These are phyloP conservation scores for Ustanciosporium gigantosporum DNA, from an alignment of 1,284 basidiomycete genomes.

Conservation along the genomic window DNA sequence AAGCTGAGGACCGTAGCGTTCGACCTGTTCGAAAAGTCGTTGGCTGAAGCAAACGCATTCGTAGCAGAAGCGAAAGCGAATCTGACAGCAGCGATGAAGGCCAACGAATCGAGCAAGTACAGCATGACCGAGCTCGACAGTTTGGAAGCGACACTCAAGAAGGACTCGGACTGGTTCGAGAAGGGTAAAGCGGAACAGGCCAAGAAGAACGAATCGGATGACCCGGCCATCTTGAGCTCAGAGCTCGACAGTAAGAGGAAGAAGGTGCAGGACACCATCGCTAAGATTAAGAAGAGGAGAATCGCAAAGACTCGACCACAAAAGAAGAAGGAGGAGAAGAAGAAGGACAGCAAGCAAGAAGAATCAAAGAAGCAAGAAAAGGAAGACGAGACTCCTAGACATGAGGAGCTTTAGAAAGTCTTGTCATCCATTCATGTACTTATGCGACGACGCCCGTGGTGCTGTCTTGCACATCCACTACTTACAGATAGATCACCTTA, in stretches of 20 bases:
- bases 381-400: background rate
- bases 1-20: slow-evolving; percentile 71
- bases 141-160: slow-evolving; percentile 40
- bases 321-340: slow-evolving; percentile 19
- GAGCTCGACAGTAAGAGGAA: slow-evolving; percentile 56
- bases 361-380: background rate
- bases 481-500: no score
- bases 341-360: slow-evolving; percentile 1
- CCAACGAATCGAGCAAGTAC: slow-evolving; percentile 52
- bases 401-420: slow-evolving; percentile 1
- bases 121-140: slow-evolving; percentile 55
- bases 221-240: slow-evolving; percentile 50
- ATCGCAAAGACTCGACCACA: slow-evolving; percentile 54
- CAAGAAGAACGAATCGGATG: slow-evolving; percentile 44
- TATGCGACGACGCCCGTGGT: background rate
- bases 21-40: slow-evolving; percentile 71
- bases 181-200: slow-evolving; percentile 49
- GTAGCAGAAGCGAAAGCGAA: slow-evolving; percentile 75
- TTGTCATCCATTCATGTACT: background rate
- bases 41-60: slow-evolving; percentile 71
- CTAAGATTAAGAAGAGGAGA: slow-evolving; percentile 50
- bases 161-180: slow-evolving; percentile 56
- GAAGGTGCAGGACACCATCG: slow-evolving; percentile 50
- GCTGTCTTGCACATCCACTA: no score
- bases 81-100: slow-evolving; percentile 66